These are phyloP conservation scores for Aspergillus eucalypticola DNA, from an alignment of 2,329 filamentous ascomycete species.

Conservation along the genomic window DNA sequence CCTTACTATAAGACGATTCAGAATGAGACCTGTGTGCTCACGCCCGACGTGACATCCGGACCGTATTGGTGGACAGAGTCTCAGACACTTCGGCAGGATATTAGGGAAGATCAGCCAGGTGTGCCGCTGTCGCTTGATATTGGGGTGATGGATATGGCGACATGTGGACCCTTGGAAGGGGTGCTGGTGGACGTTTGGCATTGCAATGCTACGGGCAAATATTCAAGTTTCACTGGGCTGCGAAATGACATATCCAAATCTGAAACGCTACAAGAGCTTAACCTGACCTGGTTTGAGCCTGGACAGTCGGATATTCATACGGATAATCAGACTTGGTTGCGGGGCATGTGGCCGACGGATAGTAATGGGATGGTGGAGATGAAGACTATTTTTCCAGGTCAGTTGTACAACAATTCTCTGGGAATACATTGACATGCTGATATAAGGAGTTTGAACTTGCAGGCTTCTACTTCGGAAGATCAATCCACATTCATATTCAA, in stretches of 20 bases:
- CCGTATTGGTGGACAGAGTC: slow-evolving; percentile 39
- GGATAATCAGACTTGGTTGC: slow-evolving; percentile 41
- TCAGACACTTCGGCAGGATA: slow-evolving; percentile 42
- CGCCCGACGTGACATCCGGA: slow-evolving; percentile 39
- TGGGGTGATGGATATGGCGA: slow-evolving; percentile 45
- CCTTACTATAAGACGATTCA: slow-evolving; percentile 25
- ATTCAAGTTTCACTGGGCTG: slow-evolving; percentile 29
- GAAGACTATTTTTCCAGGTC: slow-evolving; percentile 45
- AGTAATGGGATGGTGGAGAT: slow-evolving; percentile 49
- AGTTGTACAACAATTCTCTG: background rate
- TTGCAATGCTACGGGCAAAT: slow-evolving; percentile 47
- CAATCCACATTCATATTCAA: background rate
- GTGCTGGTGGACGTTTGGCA: slow-evolving; percentile 47
- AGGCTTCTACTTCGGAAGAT: background rate
- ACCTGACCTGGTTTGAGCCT: slow-evolving; percentile 17
- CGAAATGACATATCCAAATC: slow-evolving; percentile 33
- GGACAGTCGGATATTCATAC: slow-evolving; percentile 23
- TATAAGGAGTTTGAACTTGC: too few relatives aligned
- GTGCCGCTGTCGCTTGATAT: slow-evolving; percentile 47
- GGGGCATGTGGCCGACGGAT: slow-evolving; percentile 50
- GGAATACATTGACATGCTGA: too few relatives aligned
- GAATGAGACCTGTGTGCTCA: slow-evolving; percentile 36
- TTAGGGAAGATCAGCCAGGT: slow-evolving; percentile 39
- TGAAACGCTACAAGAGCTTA: slow-evolving; percentile 28
- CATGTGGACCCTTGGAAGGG: slow-evolving; percentile 40